A percentile compares a stretch with the other conserved stretches of the same genome.
These are phyloP conservation scores for Phoma sp. DNA, from an alignment of 2,329 filamentous ascomycete species.

Conservation along the genomic window DNA sequence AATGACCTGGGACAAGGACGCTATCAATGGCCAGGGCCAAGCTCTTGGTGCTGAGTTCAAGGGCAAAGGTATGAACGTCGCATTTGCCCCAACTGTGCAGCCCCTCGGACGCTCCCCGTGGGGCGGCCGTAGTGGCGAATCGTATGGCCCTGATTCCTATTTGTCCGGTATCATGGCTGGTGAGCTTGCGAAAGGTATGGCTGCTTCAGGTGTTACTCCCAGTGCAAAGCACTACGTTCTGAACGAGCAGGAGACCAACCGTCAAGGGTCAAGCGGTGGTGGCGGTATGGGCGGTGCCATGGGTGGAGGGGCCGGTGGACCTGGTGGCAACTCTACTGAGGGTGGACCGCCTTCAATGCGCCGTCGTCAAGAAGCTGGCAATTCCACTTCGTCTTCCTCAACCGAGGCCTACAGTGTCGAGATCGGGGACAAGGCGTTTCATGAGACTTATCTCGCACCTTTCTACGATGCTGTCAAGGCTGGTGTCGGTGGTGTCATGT, in stretches of 20 bases:
- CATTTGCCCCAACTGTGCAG: slow-evolving; percentile 30
- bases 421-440: slow-evolving; percentile 68
- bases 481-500: slow-evolving; percentile 67
- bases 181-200: slow-evolving; percentile 18
- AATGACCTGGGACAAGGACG: slow-evolving; percentile 34
- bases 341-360: slow-evolving; percentile 5
- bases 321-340: slow-evolving; percentile 1
- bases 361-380: slow-evolving; percentile 60
- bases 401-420: slow-evolving; percentile 52
- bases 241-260: slow-evolving; percentile 17
- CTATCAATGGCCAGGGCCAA: slow-evolving; percentile 19
- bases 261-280: slow-evolving; percentile 4
- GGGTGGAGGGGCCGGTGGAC: slow-evolving; percentile 1
- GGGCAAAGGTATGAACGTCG: slow-evolving; percentile 34
- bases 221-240: slow-evolving; percentile 54
- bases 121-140: slow-evolving; percentile 31
- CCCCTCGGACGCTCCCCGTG: slow-evolving; percentile 36
- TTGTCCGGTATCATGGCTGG: slow-evolving; percentile 20
- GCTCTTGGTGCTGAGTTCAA: slow-evolving; percentile 27
- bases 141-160: slow-evolving; percentile 32
- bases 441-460: slow-evolving; percentile 70
- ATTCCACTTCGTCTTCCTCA: slow-evolving; percentile 36
- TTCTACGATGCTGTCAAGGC: slow-evolving; percentile 66
- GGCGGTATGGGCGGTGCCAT: slow-evolving; percentile 7
- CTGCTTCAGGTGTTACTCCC: slow-evolving; percentile 51